phyloP scores from a whole-genome alignment of 805 yeast genomes.

The Wickerhamiella spandovensis region DNA sequence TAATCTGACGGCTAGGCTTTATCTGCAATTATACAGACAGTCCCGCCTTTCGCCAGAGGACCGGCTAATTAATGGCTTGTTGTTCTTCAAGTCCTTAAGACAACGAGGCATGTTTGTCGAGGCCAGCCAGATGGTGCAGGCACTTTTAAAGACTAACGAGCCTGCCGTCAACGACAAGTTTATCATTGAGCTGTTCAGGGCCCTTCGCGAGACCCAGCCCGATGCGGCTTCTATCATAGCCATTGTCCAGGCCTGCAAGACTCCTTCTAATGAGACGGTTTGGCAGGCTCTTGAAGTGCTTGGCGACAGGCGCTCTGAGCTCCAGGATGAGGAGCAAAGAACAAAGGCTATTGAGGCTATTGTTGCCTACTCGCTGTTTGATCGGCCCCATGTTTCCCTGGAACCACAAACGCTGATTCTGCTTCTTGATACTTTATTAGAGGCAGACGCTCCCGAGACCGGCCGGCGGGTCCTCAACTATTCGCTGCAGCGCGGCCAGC shows the following conservation, averaged over 20 bases:
- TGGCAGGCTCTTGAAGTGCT: conserved; percentile 2
- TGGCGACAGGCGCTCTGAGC: background rate
- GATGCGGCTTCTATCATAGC: conserved; percentile 5
- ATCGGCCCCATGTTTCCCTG: conserved; percentile 10
- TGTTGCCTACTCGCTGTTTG: conserved; percentile 6
- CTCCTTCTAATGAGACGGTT: conserved; percentile 2
- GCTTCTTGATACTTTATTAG: conserved; percentile 16
- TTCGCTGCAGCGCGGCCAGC: conserved; percentile 4
- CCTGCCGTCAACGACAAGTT: conserved; percentile 5
- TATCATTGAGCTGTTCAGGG: conserved; percentile 5
- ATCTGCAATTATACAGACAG: conserved; percentile 14
- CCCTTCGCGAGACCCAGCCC: conserved; percentile 1
- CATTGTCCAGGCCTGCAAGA: background rate
- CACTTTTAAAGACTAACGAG: conserved; percentile 9
- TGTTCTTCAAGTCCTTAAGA: conserved; percentile 15
- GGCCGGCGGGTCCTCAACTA: conserved; percentile 11
- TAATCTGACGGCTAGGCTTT: conserved; percentile 14
- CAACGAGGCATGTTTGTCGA: conserved; percentile 11
- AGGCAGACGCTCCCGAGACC: conserved; percentile 5
- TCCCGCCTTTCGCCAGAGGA: conserved; percentile 4
- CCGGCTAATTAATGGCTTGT: conserved; percentile 14
- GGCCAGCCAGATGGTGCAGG: conserved; percentile 13
- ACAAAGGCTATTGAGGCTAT: conserved; percentile 4
- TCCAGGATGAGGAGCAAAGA: background rate
- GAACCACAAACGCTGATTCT: conserved; percentile 8